A percentile compares a stretch with the other conserved stretches of the same genome.
These are phyloP conservation scores for Escovopsis sp. DNA, from an alignment of 2,329 filamentous ascomycete genomes.

Conservation along the genomic window DNA sequence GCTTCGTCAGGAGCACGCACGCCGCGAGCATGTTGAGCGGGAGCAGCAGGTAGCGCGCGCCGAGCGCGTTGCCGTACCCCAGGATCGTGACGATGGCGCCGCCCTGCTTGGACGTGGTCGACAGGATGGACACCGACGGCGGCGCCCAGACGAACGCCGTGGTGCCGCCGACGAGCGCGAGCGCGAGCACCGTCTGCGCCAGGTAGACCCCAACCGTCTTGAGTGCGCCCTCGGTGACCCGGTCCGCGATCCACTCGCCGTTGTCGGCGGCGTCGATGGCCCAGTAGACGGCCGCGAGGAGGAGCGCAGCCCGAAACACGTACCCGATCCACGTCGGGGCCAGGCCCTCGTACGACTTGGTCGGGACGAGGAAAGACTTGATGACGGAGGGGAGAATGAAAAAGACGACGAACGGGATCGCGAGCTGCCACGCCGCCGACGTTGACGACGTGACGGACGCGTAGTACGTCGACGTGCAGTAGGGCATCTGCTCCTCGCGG, in stretches of 20 bases:
- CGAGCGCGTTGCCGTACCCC: slow-evolving; percentile 87
- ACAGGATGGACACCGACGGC: slow-evolving; percentile 63
- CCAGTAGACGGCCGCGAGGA: slow-evolving; percentile 74
- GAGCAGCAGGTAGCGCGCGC: slow-evolving; percentile 76
- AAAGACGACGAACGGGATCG: slow-evolving; percentile 62
- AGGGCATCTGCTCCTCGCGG: slow-evolving; percentile 96
- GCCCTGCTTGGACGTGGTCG: slow-evolving; percentile 23
- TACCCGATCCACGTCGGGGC: slow-evolving; percentile 74
- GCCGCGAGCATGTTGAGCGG: slow-evolving; percentile 64
- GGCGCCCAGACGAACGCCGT: slow-evolving; percentile 76
- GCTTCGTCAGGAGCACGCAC: slow-evolving; percentile 73
- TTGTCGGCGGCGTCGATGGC: slow-evolving; percentile 79
- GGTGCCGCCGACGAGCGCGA: slow-evolving; percentile 71
- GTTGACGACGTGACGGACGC: slow-evolving; percentile 83
- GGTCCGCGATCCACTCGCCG: slow-evolving; percentile 49
- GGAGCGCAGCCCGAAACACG: slow-evolving; percentile 60
- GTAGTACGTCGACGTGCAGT: slow-evolving; percentile 91
- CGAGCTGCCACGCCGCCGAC: slow-evolving; percentile 78
- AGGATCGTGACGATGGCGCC: slow-evolving; percentile 58
- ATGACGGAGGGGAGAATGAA: slow-evolving; percentile 59
- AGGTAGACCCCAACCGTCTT: slow-evolving; percentile 64
- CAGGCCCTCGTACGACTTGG: slow-evolving; percentile 74
- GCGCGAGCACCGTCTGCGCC: slow-evolving; percentile 64
- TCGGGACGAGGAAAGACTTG: slow-evolving; percentile 67
- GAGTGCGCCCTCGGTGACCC: slow-evolving; percentile 41